These are phyloP conservation scores for Yamadazyma siamensis DNA, from an alignment of 1,139 yeast genomes.

Conservation along the genomic window DNA sequence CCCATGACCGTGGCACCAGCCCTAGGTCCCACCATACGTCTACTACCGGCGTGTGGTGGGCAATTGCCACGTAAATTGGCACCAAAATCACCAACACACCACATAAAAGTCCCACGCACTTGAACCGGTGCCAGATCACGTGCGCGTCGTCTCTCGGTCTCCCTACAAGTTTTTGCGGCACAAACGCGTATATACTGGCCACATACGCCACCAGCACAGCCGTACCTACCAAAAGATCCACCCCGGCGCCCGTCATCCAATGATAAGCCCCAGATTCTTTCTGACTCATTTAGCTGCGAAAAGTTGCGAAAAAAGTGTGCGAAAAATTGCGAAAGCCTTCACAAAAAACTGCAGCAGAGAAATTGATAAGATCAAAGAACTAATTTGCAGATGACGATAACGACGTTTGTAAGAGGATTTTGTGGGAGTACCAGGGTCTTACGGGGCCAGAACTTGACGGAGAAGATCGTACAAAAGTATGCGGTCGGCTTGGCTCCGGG, in stretches of 20 bases:
- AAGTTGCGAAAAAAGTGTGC: no score
- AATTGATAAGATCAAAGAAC: no score
- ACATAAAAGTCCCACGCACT: conserved; percentile 34
- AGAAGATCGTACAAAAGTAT: conserved; percentile 89
- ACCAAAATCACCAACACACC: conserved; percentile 21
- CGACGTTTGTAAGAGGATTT: conserved; percentile 12
- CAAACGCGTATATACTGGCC: conserved; percentile 27
- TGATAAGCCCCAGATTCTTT: conserved; percentile 16
- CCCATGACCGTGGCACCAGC: conserved; percentile 1
- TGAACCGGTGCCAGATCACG: conserved; percentile 34
- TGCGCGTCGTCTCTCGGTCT: conserved; percentile 45
- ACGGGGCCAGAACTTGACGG: conserved; percentile 80
- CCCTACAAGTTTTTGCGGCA: conserved; percentile 21
- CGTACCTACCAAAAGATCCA: conserved; percentile 13
- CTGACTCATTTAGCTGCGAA: conserved; percentile 26
- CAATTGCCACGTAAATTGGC: no score
- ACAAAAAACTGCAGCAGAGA: no score
- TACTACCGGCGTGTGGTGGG: not conserved
- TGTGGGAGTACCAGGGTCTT: conserved; percentile 12
- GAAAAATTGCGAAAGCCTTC: no score
- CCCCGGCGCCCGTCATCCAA: conserved; percentile 17
- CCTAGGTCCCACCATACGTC: no score
- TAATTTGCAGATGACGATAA: no score
- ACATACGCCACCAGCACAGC: conserved; percentile 43
- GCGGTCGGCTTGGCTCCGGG: conserved; percentile 77